phyloP scores from a whole-genome alignment of 352 stramenopile species.

The Stephanocyclus meneghinianus region DNA sequence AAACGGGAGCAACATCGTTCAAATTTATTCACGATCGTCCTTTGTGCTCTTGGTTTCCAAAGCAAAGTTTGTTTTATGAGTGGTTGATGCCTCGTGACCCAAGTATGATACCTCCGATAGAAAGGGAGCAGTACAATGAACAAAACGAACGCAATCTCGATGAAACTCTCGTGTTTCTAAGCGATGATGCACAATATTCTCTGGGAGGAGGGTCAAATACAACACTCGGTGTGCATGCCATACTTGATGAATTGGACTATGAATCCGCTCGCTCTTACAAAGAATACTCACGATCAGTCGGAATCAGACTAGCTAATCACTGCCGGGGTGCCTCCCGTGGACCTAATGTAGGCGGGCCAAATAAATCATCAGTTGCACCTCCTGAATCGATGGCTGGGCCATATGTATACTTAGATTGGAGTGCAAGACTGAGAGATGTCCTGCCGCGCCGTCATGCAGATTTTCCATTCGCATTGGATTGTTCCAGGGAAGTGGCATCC shows the following conservation, averaged over 20 bases:
- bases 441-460: constrained; percentile 59
- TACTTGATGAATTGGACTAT: constrained; percentile 53
- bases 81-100: constrained; percentile 48
- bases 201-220: constrained; percentile 27
- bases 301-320: constrained; percentile 59
- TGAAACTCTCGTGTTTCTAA: constrained; percentile 12
- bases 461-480: constrained; percentile 66
- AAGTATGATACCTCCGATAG: constrained; percentile 6
- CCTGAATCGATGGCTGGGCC: constrained; percentile 49
- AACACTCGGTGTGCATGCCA: constrained; percentile 34
- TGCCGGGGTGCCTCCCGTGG: constrained; percentile 27
- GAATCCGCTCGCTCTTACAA: constrained; percentile 70
- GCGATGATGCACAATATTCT: constrained; percentile 20
- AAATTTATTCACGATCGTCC: constrained; percentile 67
- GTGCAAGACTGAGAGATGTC: constrained; percentile 55
- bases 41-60: constrained; percentile 56
- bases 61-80: constrained; percentile 31
- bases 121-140: not conserved
- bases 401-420: constrained; percentile 65
- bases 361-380: constrained; percentile 22
- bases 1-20: constrained; percentile 55
- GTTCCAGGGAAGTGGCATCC: constrained; percentile 65
- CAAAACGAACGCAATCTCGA: constrained; percentile 1
- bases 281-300: constrained; percentile 62
- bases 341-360: not conserved